Evolutionary conservation across 768 basidiomycete species (phyloP).

Genomic region (Chalciporus sphaerocephalus): DNA sequence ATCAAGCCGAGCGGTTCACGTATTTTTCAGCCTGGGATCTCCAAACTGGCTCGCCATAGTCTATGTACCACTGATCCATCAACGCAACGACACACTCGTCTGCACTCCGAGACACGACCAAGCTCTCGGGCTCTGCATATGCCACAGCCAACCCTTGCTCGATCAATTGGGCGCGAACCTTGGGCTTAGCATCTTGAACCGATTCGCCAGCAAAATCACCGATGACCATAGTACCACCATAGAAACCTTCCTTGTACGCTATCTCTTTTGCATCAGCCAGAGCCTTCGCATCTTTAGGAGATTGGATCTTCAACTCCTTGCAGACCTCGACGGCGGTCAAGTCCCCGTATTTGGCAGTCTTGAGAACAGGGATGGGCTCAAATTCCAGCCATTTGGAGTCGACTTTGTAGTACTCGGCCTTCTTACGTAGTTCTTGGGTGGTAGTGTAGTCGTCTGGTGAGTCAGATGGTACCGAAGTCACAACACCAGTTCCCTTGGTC

Average conservation of each 20-base stretch:
- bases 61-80: slow-evolving; percentile 99
- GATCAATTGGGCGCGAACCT: slow-evolving; percentile 83
- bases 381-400: slow-evolving; percentile 81
- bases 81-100: slow-evolving; percentile 98
- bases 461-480: slow-evolving; percentile 96
- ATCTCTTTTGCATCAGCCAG: slow-evolving; percentile 96
- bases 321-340: slow-evolving; percentile 81
- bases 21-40: slow-evolving; percentile 79
- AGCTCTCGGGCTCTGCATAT: slow-evolving; percentile 93
- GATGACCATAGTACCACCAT: slow-evolving; percentile 84
- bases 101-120: slow-evolving; percentile 84
- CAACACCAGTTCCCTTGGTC: slow-evolving; percentile 99
- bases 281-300: slow-evolving; percentile 90
- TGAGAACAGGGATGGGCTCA: slow-evolving; percentile 83
- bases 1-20: slow-evolving; percentile 18
- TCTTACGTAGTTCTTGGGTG: slow-evolving; percentile 87
- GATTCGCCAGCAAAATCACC: slow-evolving; percentile 87
- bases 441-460: slow-evolving; percentile 96
- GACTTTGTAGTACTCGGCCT: slow-evolving; percentile 94
- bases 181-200: slow-evolving; percentile 89
- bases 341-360: slow-evolving; percentile 89
- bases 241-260: slow-evolving; percentile 98
- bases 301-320: slow-evolving; percentile 89
- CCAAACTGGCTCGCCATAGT: slow-evolving; percentile 94
- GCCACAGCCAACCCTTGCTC: slow-evolving; percentile 71